These are phyloP conservation scores for Irpex sp. DNA, from an alignment of 1,284 basidiomycete species.

Conservation along the genomic window DNA sequence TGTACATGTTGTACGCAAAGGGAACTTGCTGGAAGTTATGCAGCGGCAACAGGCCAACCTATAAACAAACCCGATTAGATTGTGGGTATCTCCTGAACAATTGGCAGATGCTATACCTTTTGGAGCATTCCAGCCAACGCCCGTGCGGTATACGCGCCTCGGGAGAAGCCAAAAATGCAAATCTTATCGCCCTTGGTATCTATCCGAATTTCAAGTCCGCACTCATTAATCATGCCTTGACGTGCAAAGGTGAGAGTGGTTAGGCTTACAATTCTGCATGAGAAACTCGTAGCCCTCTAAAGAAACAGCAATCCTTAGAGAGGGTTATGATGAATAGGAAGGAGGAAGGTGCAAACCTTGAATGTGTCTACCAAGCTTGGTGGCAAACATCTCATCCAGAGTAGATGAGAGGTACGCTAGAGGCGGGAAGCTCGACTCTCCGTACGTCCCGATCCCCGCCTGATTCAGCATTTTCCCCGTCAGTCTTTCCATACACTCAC, in stretches of 20 bases:
- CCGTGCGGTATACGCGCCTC: conserved; percentile 42
- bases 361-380: conserved; percentile 26
- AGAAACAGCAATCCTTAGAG: background rate
- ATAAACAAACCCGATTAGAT: background rate
- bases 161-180: conserved; percentile 36
- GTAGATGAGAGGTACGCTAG: conserved; percentile 18
- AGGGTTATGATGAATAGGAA: background rate
- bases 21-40: conserved; percentile 16
- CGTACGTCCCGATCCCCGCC: conserved; percentile 26
- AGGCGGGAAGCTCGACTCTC: conserved; percentile 19
- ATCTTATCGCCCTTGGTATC: conserved; percentile 27
- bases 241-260: background rate
- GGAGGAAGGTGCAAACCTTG: conserved; percentile 8
- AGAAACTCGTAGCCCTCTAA: conserved; percentile 38
- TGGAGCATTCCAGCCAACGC: conserved; percentile 42
- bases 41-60: conserved; percentile 28
- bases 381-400: conserved; percentile 27
- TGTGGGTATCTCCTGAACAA: background rate
- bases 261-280: conserved; percentile 26
- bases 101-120: conserved; percentile 25
- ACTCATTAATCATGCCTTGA: background rate
- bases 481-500: background rate
- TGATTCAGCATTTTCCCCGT: conserved; percentile 1
- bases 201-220: background rate
- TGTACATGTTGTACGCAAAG: conserved; percentile 31